A percentile compares a stretch with the other conserved stretches of the same genome.
Evolutionary conservation across 1,284 basidiomycete genomes (phyloP).

Genomic region (Psilocybe mexicana): DNA sequence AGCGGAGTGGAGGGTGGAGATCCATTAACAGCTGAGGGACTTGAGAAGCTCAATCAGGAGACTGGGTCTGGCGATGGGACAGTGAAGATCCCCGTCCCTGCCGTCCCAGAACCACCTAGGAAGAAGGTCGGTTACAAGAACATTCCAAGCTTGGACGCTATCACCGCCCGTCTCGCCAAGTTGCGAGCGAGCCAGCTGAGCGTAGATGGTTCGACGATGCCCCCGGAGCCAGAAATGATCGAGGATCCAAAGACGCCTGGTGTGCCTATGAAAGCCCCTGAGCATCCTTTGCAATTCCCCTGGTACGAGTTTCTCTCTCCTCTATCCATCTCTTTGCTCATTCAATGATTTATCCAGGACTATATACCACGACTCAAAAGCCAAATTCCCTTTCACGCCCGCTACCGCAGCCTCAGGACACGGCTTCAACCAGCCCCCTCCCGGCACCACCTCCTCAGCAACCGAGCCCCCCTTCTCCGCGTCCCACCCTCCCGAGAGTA

Average conservation of each 20-base stretch:
- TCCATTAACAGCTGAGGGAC: slow-evolving; percentile 58
- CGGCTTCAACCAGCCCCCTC: slow-evolving; percentile 24
- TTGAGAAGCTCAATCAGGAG: slow-evolving; percentile 61
- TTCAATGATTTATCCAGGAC: slow-evolving; percentile 53
- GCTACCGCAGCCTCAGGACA: slow-evolving; percentile 34
- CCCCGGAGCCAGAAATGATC: slow-evolving; percentile 72
- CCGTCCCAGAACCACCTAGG: slow-evolving; percentile 41
- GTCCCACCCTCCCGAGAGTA: slow-evolving; percentile 56
- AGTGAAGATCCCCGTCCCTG: slow-evolving; percentile 14
- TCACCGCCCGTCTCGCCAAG: slow-evolving; percentile 73
- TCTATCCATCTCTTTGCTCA: slow-evolving; percentile 7
- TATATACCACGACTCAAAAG: slow-evolving; percentile 85
- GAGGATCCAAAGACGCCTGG: slow-evolving; percentile 81
- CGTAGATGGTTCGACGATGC: slow-evolving; percentile 69
- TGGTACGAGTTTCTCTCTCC: slow-evolving; percentile 55
- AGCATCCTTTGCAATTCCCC: slow-evolving; percentile 81
- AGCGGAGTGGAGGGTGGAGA: slow-evolving; percentile 34
- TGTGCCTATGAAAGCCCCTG: slow-evolving; percentile 67
- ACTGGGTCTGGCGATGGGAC: slow-evolving; percentile 24
- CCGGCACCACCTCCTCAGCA: slow-evolving; percentile 27
- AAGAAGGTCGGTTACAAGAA: slow-evolving; percentile 79
- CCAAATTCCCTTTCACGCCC: slow-evolving; percentile 60
- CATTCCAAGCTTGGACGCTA: slow-evolving; percentile 79
- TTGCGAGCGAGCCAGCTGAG: slow-evolving; percentile 56
- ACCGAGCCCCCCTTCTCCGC: slow-evolving; percentile 30